Base-by-base conservation (phyloP, 2,329 filamentous ascomycete species). In the Pyrenophora graminea region DNA sequence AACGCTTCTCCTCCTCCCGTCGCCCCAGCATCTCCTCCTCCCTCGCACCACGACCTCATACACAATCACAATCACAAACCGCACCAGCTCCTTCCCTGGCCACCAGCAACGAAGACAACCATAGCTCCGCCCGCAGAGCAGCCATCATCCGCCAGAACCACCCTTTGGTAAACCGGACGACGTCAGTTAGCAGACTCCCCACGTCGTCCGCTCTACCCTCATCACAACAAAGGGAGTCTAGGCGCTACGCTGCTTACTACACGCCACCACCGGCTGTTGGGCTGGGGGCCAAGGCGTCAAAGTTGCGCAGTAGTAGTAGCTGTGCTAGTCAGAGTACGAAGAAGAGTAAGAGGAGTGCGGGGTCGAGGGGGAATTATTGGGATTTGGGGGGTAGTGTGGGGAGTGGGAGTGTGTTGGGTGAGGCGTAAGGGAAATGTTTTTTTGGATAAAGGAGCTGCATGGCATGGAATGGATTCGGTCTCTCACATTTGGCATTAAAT, bases 271-370 rank as follows among this genome's bases (percentile, higher is more conserved):
- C 19, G 5, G 19, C 39, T 39, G 10, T 30, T 13, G 39, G 43
- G 7, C 6, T 46, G 4, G 19, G 27, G 3, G 33, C 43, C 19
- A 48, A 49, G 39, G 33, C 27, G 8, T 2, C 39, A 7, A 55
- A 63, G 21, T 30, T 72, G 7, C 54, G 62, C 45, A 72, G 80
- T 52, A 83, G 85, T 51, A 72, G 69, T 27, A 95, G 89, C 71
- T 96, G 91, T 71, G 91, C 90, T 3, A 96, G 90, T 68, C 90
- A 96, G 74, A 95, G 90, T 72, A 90, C 90, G 6, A 87, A 88
- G 70, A 85, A 87, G 62, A 90, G 85, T 30, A 86, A 84, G 33
- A 80, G 72, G 4, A 89, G 85, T 63, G 87, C 84, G 58, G 82
- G 85, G 30, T 92, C 89, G 38, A 90, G 86, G 39, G 79, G 91